Evolutionary conservation across 2,329 filamentous ascomycete genomes (phyloP).

Genomic region (Pestalotiopsis sp.): DNA sequence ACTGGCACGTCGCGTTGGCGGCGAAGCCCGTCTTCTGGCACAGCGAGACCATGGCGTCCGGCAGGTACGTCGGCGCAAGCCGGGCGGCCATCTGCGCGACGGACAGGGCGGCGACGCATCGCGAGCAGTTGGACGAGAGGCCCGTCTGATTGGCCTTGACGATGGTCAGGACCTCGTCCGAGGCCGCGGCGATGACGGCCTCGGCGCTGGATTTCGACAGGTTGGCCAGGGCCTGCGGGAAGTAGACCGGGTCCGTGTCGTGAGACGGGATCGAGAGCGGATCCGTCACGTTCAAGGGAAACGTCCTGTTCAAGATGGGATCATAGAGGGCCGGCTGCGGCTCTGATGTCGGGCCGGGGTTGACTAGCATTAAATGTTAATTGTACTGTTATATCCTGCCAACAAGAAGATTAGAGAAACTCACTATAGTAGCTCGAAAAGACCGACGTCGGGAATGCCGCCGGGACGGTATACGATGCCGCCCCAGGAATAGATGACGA

Average conservation of each 20-base stretch:
- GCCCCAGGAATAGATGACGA: conserved; percentile 30
- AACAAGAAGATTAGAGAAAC: neutral
- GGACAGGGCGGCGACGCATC: conserved; percentile 52
- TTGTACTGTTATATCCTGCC: neutral
- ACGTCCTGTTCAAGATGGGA: conserved; percentile 55
- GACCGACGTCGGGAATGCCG: conserved; percentile 50
- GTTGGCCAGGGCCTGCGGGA: conserved; percentile 46
- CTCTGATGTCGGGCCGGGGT: conserved; percentile 31
- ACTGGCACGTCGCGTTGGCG: conserved; percentile 47
- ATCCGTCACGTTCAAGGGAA: conserved; percentile 54
- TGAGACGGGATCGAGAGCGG: conserved; percentile 50
- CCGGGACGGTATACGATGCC: conserved; percentile 40
- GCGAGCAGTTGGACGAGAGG: conserved; percentile 47
- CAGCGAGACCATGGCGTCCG: conserved; percentile 50
- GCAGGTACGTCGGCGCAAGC: conserved; percentile 48
- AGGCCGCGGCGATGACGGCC: conserved; percentile 41
- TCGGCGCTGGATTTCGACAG: conserved; percentile 40
- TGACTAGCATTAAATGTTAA: conserved; percentile 18
- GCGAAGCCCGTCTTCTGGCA: conserved; percentile 50
- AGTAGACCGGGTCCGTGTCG: conserved; percentile 51
- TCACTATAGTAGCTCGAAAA: conserved; percentile 52
- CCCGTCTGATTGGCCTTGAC: conserved; percentile 36
- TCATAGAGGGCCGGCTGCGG: conserved; percentile 47
- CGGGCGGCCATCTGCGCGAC: conserved; percentile 52
- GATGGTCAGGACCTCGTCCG: conserved; percentile 47